Evolutionary conservation across 164 flowering plant genomes (phyloP).

Genomic region (Euptelea pleiosperma): DNA sequence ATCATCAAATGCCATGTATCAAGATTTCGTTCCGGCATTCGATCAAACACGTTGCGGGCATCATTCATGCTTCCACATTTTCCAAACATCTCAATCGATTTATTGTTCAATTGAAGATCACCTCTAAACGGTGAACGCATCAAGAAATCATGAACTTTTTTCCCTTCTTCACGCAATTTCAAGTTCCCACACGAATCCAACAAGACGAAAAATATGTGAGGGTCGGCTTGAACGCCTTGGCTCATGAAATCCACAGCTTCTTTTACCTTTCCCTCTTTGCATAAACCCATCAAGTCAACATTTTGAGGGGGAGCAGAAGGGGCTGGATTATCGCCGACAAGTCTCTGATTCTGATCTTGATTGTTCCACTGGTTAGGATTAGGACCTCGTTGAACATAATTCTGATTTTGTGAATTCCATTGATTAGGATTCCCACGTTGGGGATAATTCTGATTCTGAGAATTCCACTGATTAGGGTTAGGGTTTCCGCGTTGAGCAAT

Average conservation of each 20-base stretch:
- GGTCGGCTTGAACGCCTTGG: constrained; percentile 52
- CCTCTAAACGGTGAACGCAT: constrained; percentile 50
- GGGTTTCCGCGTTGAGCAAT: constrained; percentile 8
- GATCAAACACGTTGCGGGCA: constrained; percentile 71
- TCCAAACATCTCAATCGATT: constrained; percentile 58
- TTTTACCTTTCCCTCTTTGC: constrained; percentile 58
- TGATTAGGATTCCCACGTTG: constrained; percentile 25
- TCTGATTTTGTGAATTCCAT: constrained; percentile 19
- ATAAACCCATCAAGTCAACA: constrained; percentile 40
- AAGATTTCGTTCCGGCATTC: constrained; percentile 56
- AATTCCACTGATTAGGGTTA: constrained; percentile 22
- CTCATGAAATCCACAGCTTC: constrained; percentile 61
- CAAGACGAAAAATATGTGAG: constrained; percentile 37
- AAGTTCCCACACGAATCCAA: constrained; percentile 42
- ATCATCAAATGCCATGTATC: constrained; percentile 80
- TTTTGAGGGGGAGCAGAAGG: constrained; percentile 19
- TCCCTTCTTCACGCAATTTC: constrained; percentile 54
- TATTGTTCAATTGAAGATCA: constrained; percentile 48
- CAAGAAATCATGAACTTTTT: constrained; percentile 63
- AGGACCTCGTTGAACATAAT: constrained; percentile 8
- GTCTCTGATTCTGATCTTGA: constrained; percentile 19
- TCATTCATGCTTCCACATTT: constrained; percentile 66
- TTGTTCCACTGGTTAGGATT: constrained; percentile 15
- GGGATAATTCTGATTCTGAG: constrained; percentile 17
- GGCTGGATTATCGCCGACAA: constrained; percentile 8